Percentiles rank a stretch among this genome's conserved stretches.
These are phyloP conservation scores for Dioscorea zingiberensis DNA, from an alignment of 106 monocot genomes.

Conservation along the genomic window DNA sequence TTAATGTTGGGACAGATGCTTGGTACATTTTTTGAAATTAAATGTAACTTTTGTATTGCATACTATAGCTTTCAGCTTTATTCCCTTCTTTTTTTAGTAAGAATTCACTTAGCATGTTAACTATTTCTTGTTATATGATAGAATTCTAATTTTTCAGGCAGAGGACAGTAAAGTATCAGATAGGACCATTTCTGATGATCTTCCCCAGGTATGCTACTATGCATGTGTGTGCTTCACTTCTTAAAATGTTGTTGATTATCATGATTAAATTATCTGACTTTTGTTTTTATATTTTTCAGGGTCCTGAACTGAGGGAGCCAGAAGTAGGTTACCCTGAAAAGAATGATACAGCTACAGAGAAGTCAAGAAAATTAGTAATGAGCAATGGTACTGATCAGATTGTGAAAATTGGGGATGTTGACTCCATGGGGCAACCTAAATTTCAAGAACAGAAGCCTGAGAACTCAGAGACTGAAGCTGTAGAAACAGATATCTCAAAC, in stretches of 20 bases:
- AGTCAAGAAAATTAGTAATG: background rate
- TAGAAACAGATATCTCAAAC: background rate
- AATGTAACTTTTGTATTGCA: too few relatives aligned
- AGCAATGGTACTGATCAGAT: background rate
- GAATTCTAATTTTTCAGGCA: constrained; percentile 23
- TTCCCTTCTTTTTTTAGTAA: too few relatives aligned
- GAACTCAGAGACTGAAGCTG: background rate
- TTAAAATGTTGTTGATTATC: background rate
- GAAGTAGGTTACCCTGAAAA: background rate
- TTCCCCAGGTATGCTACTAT: constrained; percentile 5
- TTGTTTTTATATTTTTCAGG: background rate
- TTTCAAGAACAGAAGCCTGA: background rate
- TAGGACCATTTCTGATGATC: constrained; percentile 9
- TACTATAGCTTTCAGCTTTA: too few relatives aligned
- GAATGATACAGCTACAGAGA: background rate
- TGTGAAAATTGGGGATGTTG: background rate
- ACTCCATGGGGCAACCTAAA: background rate
- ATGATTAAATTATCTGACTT: background rate
- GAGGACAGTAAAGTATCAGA: constrained; percentile 50
- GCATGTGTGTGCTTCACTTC: background rate
- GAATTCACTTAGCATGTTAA: too few relatives aligned
- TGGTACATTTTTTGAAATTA: too few relatives aligned
- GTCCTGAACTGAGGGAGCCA: background rate
- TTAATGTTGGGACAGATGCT: too few relatives aligned
- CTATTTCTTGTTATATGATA: background rate